Evolutionary conservation across 495 filamentous ascomycete species (phyloP), one percentile per base, ranked within the genome.

Genomic region (Aspergillus cristatus): DNA sequence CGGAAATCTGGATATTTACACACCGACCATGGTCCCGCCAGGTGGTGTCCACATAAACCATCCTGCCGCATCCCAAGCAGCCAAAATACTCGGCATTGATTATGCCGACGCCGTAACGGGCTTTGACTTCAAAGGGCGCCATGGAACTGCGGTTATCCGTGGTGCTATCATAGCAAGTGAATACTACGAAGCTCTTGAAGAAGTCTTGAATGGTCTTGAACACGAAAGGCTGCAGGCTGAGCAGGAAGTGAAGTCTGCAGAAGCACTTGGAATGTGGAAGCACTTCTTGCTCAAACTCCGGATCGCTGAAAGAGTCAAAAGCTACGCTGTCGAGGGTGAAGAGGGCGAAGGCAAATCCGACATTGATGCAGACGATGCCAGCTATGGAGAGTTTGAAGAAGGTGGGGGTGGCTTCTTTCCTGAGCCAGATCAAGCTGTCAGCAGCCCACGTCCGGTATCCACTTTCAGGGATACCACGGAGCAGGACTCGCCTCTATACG

Each of bases 1-100:
- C 50, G 85, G 84, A 0, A 99, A 99, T 47, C 50, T 97, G 29
- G 91, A 97, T 53, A 50, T 97, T 16, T 97, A 90, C 53, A 85
- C 91, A 7, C 82, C 89, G 1, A 86, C 77, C 43, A 99, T 99
- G 91, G 67, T 96, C 6, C 91, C 91, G 0, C 55, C 69, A 11
- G 93, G 91, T 11, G 91, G 80, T 1, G 67, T 71, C 26, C 85
- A 99, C 53, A 65, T 88, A 35, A 63, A 55, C 32, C 71, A 82
- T 48, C 69, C 77, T 17, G 68, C 80, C 24, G 79, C 84, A n/a
- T 65, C 71, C 4, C 71, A 71, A 26, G 88, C 89, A 1, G 86
- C 86, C 14, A 75, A 71, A 37, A 65, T 93, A 6, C 51, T 96
- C 3, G 82, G 84, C 0, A 68, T 97, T 24, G 90, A 97, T 58